Conservation (phyloP, 179 eudicot species). For the Drosera spatulata region DNA sequence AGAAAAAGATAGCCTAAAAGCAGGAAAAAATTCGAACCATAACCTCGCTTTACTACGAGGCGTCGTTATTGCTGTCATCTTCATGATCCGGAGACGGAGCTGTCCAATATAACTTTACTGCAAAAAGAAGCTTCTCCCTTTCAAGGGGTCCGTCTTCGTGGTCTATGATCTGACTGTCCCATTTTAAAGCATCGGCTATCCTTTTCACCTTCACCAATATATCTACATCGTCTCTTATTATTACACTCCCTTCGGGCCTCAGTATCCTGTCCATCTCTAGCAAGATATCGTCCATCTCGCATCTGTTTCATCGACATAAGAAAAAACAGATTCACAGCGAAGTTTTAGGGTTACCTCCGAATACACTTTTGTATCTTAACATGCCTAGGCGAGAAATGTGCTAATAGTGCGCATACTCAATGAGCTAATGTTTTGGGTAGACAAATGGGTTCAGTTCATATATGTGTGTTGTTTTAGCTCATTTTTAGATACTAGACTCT, state of each 20-base stretch:
- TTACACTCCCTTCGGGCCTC: slow-evolving; percentile 35
- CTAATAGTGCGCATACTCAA: no score
- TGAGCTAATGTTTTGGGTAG: no score
- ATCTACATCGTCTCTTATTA: slow-evolving; percentile 33
- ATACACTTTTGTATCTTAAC: no score
- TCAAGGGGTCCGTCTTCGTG: slow-evolving; percentile 39
- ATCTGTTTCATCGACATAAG: slow-evolving; percentile 7
- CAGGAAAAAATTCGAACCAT: no score
- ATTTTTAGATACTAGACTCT: no score
- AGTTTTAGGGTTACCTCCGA: no score
- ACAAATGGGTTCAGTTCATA: no score
- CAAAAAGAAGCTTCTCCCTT: slow-evolving; percentile 28
- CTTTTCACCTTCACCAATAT: slow-evolving; percentile 29
- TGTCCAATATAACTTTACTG: slow-evolving; percentile 36
- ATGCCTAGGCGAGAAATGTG: no score
- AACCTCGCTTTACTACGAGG: no score
- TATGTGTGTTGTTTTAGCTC: no score
- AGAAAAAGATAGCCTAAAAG: no score
- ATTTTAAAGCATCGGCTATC: slow-evolving; percentile 23
- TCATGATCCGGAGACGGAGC: neutral
- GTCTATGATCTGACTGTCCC: slow-evolving; percentile 30
- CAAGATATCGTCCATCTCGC: slow-evolving; percentile 30
- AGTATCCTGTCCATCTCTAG: slow-evolving; percentile 40
- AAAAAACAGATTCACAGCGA: neutral
- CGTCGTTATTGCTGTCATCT: neutral